Base-by-base conservation (phyloP, 108 stramenopile genomes). In the Nitzschia sp. region DNA sequence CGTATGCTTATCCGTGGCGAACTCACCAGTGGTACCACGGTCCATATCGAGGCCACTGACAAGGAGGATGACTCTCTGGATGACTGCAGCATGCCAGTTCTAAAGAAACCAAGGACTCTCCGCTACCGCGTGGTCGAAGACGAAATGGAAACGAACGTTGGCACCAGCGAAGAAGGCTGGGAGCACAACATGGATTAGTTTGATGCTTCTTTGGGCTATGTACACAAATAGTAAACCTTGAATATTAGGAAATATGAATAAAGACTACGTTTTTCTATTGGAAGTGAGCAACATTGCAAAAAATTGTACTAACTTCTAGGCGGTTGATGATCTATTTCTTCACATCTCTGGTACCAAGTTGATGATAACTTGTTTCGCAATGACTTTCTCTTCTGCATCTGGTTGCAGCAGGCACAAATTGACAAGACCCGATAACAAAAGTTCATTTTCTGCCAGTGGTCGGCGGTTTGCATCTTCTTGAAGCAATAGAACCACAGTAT, bases 1-100 rank as follows among this genome's bases (percentile, higher is more conserved):
- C 85, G 84, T 25, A 89, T 92, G 91, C 80, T 92, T 0, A 89
- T 92, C 51, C 75, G 83, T 9, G 91, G 91, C 0, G 86, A 89
- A 41, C 63, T 92, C 8, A 39, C 52, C 0, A 84, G 76, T 61
- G 91, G 91, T 25, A 76, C 64, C 34, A 86, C 77, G 38, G 91
- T 92, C 53, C 87, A 83, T 53, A 88, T 92, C 50, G 91, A 92
- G 55, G 88, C 84, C 26, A 85, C 84, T 39, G 85, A 87, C 51
- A 84, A 79, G 22, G 41, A 58, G 7, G 65, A 51, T 26, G 86
- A 87, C 34, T 87, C 83, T 7, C 69, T 78, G 43, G 86, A 86
- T 51, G 82, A 73, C 40, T 67, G 63, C 60, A 57, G 67, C 40
- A 15, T 63, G 12, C 80, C 75, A 5, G 41, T 63, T 12, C 22